phyloP scores from a whole-genome alignment of 179 eudicot genomes.

The Silene vulgaris region DNA sequence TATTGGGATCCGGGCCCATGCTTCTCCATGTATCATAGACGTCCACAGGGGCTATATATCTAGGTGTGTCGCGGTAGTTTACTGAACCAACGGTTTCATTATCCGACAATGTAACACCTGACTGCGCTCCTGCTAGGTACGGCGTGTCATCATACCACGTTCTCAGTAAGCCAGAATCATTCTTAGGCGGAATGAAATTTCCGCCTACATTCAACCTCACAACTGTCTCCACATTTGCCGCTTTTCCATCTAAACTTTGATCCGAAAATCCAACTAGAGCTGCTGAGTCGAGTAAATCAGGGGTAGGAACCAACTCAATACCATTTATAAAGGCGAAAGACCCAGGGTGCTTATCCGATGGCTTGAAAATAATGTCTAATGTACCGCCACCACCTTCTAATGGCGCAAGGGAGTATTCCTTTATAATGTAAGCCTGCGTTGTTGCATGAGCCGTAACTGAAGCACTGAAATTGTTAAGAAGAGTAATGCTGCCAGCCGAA shows the following conservation, averaged over 20 bases:
- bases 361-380: conserved; percentile 49
- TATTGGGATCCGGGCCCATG: conserved; percentile 61
- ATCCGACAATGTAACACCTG: conserved; percentile 42
- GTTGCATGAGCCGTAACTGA: conserved; percentile 54
- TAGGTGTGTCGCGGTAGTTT: conserved; percentile 30
- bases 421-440: conserved; percentile 68
- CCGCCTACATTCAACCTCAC: conserved; percentile 77
- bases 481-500: conserved; percentile 43
- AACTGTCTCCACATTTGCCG: conserved; percentile 41
- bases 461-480: conserved; percentile 73
- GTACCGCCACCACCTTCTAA: background rate
- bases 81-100: conserved; percentile 31
- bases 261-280: conserved; percentile 46
- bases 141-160: conserved; percentile 92
- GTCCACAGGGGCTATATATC: conserved; percentile 52
- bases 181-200: conserved; percentile 48
- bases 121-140: conserved; percentile 43
- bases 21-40: conserved; percentile 62
- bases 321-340: conserved; percentile 81
- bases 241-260: conserved; percentile 30
- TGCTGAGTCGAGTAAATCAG: conserved; percentile 38
- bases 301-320: conserved; percentile 58
- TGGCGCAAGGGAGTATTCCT: conserved; percentile 61
- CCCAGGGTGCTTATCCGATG: conserved; percentile 35
- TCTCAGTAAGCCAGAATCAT: conserved; percentile 56